phyloP scores from a whole-genome alignment of 2,329 filamentous ascomycete genomes.

The Tolypocladium album region DNA sequence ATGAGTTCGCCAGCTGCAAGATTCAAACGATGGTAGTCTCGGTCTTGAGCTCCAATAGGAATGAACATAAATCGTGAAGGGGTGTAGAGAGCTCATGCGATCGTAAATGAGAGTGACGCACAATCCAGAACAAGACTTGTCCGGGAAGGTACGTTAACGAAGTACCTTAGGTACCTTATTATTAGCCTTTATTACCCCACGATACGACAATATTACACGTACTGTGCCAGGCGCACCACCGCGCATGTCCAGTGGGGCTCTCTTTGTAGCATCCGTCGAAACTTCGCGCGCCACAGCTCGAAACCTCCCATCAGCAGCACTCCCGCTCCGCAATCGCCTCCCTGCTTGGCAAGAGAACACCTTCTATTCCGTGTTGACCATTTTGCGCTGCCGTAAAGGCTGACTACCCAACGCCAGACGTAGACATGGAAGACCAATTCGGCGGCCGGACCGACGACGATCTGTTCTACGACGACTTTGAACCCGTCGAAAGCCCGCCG shows the following conservation, averaged over 20 bases:
- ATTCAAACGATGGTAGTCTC: not conserved
- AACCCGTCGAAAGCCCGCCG: slow-evolving; percentile 34
- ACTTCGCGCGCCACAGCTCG: not conserved
- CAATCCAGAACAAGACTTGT: not conserved
- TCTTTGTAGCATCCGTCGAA: not conserved
- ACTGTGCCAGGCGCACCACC: too few relatives aligned
- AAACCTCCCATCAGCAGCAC: not conserved
- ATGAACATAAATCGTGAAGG: not conserved
- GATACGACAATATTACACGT: too few relatives aligned
- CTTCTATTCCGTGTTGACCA: not conserved
- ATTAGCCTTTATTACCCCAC: not conserved
- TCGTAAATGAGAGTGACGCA: not conserved
- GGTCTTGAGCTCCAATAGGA: not conserved
- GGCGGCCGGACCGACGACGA: slow-evolving; percentile 51
- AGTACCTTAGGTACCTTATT: too few relatives aligned
- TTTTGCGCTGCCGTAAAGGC: too few relatives aligned
- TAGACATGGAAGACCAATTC: slow-evolving; percentile 48
- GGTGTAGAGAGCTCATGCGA: not conserved
- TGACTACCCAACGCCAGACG: not conserved
- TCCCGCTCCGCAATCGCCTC: not conserved
- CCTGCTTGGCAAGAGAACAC: not conserved
- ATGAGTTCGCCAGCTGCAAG: too few relatives aligned
- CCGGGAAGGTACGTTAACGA: too few relatives aligned
- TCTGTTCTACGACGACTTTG: slow-evolving; percentile 52
- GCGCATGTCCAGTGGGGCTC: not conserved